These are phyloP conservation scores for Marasmius sp. DNA, from an alignment of 1,284 basidiomycete genomes.

Conservation along the genomic window DNA sequence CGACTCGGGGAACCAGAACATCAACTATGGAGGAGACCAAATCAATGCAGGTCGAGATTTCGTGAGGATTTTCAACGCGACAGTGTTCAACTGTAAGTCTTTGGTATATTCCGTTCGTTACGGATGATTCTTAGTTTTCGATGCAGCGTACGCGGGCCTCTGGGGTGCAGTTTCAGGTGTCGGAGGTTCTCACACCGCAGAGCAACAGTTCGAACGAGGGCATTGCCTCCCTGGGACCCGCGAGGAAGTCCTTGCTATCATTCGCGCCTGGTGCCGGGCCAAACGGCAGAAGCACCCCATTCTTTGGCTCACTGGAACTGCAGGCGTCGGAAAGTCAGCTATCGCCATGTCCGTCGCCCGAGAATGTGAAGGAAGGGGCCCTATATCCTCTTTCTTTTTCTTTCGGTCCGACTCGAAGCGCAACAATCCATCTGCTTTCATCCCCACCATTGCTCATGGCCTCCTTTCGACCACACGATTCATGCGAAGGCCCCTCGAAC, in stretches of 20 bases:
- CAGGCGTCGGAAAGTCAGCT: slow-evolving; percentile 19
- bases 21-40: too few species aligned
- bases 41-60: too few species aligned
- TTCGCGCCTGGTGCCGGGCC: slow-evolving; percentile 10
- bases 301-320: slow-evolving; percentile 17
- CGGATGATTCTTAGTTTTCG: too few species aligned
- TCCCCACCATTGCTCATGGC: slow-evolving; percentile 1
- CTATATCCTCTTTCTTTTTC: slow-evolving; percentile 16
- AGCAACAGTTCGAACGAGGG: background rate
- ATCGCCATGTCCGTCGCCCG: slow-evolving; percentile 19
- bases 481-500: background rate
- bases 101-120: too few species aligned
- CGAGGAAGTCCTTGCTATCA: slow-evolving; percentile 7
- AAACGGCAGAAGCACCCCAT: background rate
- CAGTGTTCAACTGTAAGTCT: too few species aligned
- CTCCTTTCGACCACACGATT: background rate
- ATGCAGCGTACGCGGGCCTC: background rate
- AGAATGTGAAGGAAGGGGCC: background rate
- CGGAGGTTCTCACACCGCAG: background rate
- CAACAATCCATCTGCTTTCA: background rate
- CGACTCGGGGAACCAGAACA: too few species aligned
- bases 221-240: slow-evolving; percentile 15
- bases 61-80: too few species aligned
- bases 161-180: background rate
- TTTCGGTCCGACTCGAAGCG: slow-evolving; percentile 10